Conservation (phyloP, 768 basidiomycete genomes). For the Termitomyces sp. region DNA sequence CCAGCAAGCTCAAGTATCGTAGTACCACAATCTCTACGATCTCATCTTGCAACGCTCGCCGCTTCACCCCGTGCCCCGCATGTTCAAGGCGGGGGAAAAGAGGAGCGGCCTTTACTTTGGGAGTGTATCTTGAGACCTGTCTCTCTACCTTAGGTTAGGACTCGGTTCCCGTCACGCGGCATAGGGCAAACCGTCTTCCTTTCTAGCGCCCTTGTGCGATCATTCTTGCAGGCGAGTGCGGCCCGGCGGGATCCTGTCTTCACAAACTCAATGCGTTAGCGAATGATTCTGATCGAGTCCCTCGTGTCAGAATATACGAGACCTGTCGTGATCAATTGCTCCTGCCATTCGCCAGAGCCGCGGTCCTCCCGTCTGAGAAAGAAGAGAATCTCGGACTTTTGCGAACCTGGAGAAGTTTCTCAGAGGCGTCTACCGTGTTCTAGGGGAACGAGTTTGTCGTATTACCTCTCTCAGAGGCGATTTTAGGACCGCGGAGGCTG, state of each 20-base stretch:
- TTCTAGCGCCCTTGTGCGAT: not conserved
- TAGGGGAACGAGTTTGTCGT: not conserved
- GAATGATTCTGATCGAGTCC: constrained; percentile 10
- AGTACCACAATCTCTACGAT: not conserved
- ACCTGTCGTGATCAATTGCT: not conserved
- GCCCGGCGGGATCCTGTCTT: constrained; percentile 1
- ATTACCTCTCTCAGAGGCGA: not conserved
- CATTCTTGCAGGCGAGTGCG: not conserved
- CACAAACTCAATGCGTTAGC: not conserved
- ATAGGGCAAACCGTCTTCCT: not conserved
- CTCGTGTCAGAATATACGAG: not conserved
- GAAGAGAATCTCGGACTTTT: constrained; percentile 6
- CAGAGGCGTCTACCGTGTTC: not conserved
- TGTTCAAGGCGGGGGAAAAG: not conserved
- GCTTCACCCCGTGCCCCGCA: not conserved
- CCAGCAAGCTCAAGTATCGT: not conserved
- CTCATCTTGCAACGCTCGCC: not conserved
- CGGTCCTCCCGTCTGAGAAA: not conserved
- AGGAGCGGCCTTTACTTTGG: not conserved
- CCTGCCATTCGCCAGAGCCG: constrained; percentile 1
- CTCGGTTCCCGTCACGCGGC: not conserved
- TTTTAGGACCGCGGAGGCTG: constrained; percentile 6
- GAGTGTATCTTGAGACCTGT: not conserved
- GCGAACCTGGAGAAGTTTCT: constrained; percentile 5
- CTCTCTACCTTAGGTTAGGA: not conserved